These are phyloP conservation scores for Cyberlindnera bimundalis DNA, from an alignment of 805 yeast species.

Conservation along the genomic window DNA sequence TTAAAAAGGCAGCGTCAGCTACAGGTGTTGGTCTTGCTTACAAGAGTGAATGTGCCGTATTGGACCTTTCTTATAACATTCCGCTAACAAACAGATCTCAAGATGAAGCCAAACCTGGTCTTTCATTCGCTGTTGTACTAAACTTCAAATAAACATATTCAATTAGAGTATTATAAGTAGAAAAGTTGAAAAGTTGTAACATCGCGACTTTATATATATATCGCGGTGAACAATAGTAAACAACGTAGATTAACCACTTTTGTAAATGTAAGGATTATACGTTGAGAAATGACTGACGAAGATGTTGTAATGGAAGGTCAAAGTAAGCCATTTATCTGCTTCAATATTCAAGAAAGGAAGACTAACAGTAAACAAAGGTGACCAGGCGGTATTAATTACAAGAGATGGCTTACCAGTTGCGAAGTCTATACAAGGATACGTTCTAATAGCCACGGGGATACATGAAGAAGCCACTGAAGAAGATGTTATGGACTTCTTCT, in stretches of 20 bases:
- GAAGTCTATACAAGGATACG: constrained; percentile 38
- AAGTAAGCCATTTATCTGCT: background rate
- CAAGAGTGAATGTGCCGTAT: constrained; percentile 47
- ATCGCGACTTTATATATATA: background rate
- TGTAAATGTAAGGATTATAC: too few species aligned
- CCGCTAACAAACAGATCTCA: constrained; percentile 46
- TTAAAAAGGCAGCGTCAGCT: constrained; percentile 39
- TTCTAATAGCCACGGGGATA: constrained; percentile 36
- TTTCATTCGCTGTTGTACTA: constrained; percentile 50
- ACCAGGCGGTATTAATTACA: constrained; percentile 6
- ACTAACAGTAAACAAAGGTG: background rate
- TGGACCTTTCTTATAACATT: constrained; percentile 52
- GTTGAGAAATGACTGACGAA: too few species aligned
- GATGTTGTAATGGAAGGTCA: constrained; percentile 6
- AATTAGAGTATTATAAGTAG: too few species aligned
- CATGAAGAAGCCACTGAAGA: constrained; percentile 47
- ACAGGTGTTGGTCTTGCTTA: constrained; percentile 53
- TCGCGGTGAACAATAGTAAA: too few species aligned
- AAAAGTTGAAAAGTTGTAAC: background rate
- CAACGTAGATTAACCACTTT: too few species aligned
- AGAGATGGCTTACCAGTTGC: constrained; percentile 13
- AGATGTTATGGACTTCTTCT: constrained; percentile 37
- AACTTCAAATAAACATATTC: constrained; percentile 28
- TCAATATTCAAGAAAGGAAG: background rate
- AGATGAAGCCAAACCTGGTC: constrained; percentile 50